phyloP scores from a whole-genome alignment of 139 green algal genomes.

The Volvox africanus region DNA sequence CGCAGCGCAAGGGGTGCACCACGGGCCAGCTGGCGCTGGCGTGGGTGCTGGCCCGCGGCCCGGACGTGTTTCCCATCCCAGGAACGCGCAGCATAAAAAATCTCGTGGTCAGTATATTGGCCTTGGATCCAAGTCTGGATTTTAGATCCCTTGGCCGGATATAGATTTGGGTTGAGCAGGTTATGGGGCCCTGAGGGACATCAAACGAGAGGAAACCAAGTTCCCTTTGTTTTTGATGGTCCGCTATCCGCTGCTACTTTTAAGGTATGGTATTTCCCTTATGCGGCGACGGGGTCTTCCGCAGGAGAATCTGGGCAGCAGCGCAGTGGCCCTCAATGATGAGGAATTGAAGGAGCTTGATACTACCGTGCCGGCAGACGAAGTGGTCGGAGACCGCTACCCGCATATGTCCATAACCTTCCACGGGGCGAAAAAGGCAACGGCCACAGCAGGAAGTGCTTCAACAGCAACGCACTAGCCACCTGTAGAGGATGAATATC shows the following conservation, averaged over 20 bases:
- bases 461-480: neutral
- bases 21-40: constrained; percentile 82
- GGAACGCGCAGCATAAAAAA: constrained; percentile 57
- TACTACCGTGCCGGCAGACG: constrained; percentile 24
- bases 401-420: constrained; percentile 27
- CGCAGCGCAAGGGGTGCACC: constrained; percentile 72
- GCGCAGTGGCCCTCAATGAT: constrained; percentile 57
- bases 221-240: too few relatives aligned
- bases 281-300: constrained; percentile 27
- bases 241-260: neutral
- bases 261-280: neutral
- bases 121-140: neutral
- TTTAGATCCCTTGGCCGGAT: neutral
- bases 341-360: constrained; percentile 65
- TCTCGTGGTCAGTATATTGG: neutral
- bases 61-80: constrained; percentile 83
- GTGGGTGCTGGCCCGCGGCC: constrained; percentile 78
- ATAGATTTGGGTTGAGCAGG: too few relatives aligned
- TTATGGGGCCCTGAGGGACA: too few relatives aligned
- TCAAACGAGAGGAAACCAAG: too few relatives aligned
- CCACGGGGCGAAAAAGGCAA: constrained; percentile 16
- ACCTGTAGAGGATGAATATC: too few relatives aligned
- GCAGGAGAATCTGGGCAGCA: constrained; percentile 67
- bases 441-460: neutral
- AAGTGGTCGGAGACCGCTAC: constrained; percentile 17